phyloP scores from a whole-genome alignment of 2,329 filamentous ascomycete species.

The Monosporascus sp. region DNA sequence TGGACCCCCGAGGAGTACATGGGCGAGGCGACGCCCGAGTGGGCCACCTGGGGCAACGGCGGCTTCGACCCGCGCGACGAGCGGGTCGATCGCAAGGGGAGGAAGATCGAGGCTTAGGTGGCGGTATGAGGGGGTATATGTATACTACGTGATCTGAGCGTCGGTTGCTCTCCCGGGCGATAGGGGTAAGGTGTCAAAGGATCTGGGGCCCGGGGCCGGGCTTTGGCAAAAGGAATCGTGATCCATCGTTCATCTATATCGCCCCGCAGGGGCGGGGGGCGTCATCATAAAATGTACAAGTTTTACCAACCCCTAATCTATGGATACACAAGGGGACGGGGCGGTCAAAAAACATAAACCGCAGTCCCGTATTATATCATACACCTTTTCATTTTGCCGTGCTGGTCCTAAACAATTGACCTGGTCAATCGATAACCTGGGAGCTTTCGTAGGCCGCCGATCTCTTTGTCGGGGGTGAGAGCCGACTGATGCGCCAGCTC shows the following conservation, averaged over 20 bases:
- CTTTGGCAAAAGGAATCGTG: neutral
- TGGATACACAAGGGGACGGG: neutral
- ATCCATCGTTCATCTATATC: neutral
- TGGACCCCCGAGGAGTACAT: constrained; percentile 92
- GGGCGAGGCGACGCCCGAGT: constrained; percentile 77
- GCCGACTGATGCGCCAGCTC: no score
- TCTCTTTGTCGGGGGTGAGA: no score
- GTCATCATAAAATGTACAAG: neutral
- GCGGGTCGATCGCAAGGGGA: constrained; percentile 81
- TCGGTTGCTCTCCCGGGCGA: no score
- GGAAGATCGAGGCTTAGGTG: constrained; percentile 45
- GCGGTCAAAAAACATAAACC: neutral
- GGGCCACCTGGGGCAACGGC: constrained; percentile 91
- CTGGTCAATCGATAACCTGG: no score
- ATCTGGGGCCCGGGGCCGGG: no score
- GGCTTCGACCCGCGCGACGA: constrained; percentile 90
- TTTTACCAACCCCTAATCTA: neutral
- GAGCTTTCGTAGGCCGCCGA: no score
- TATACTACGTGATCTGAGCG: no score
- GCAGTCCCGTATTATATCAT: constrained; percentile 21
- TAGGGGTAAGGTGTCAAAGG: no score
- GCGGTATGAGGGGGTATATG: constrained; percentile 6
- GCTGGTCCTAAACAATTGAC: no score
- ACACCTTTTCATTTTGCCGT: constrained; percentile 12
- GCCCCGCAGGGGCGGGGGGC: neutral